Base-by-base conservation (phyloP, 495 filamentous ascomycete genomes). In the Aspergillus biplanus region DNA sequence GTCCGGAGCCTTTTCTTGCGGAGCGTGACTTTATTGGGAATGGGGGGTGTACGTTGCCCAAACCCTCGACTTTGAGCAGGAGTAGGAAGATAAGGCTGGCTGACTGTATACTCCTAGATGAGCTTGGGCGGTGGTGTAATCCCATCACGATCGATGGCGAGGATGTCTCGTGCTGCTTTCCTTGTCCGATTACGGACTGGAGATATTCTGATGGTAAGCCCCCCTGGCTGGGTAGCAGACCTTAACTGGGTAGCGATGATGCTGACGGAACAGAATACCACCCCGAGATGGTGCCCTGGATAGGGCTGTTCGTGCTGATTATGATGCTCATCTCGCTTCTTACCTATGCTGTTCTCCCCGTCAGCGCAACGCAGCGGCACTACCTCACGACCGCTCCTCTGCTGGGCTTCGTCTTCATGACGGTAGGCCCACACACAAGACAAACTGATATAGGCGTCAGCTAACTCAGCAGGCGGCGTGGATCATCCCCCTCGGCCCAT, bases 291-390 rank as follows among this genome's bases (percentile, higher is more conserved):
- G 85, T 89, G n/a, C 85, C 87, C 73, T 92, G 86, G 84, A 73
- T 93, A 54, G 90, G 87, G 64, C 83, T 92, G 18, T 82, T 77
- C 7, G 83, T 89, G 61, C 81, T 89, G 48, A 72, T 84, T n/a
- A 83, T 85, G 69, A 85, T 85, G 60, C 65, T 83, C 32, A 91
- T 90, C 70, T 76, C 94, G 60, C 77, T 93, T 8, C 37, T 90
- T 9, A 93, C 90, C 13, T 95, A 89, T 80, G 71, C 85, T 4
- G 80, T 88, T 18, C 80, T 96, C 33, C 91, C 92, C 2, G 82
- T 89, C 7, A 87, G 90, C 65, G 89, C 86, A 71, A 93, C 92
- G 16, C 82, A 87, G 65, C 85, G 90, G 44, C 92, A 96, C 70
- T 95, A 96, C 67, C 79, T 96, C 16, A 93, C 90, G 61, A 46